These are phyloP conservation scores for Boletus subparvulus DNA, from an alignment of 768 basidiomycete genomes.

Conservation along the genomic window DNA sequence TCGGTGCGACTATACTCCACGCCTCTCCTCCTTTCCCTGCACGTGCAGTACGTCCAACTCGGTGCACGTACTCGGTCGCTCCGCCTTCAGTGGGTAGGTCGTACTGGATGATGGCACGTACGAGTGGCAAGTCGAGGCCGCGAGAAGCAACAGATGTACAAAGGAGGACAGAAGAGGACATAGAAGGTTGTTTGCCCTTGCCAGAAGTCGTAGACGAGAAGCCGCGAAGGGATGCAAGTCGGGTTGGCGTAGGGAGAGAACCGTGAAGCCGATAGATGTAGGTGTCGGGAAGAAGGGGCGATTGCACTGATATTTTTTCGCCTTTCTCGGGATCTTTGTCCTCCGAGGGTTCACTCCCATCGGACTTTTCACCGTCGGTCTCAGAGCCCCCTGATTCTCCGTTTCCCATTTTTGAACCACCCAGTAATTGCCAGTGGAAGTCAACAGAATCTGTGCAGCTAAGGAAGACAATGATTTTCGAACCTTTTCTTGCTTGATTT, in stretches of 20 bases:
- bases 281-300: constrained; percentile 77
- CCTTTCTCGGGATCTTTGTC: constrained; percentile 27
- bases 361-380: constrained; percentile 25
- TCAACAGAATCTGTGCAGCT: constrained; percentile 98
- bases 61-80: constrained; percentile 93
- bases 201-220: constrained; percentile 56
- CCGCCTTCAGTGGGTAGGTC: constrained; percentile 98
- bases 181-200: constrained; percentile 30
- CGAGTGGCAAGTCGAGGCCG: constrained; percentile 92
- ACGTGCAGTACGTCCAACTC: constrained; percentile 95
- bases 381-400: constrained; percentile 27
- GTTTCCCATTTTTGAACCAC: constrained; percentile 64
- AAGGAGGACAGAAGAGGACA: constrained; percentile 70
- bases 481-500: constrained; percentile 48
- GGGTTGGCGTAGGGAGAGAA: constrained; percentile 77
- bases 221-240: constrained; percentile 77
- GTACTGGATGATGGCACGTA: constrained; percentile 92
- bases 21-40: constrained; percentile 95
- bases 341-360: constrained; percentile 25
- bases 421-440: constrained; percentile 88
- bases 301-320: constrained; percentile 56
- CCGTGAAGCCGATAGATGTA: constrained; percentile 90
- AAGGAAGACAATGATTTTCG: constrained; percentile 91
- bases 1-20: constrained; percentile 88
- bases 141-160: constrained; percentile 99